Base-by-base conservation (phyloP, 139 green algal species). In the Tetratostichococcus sp. region DNA sequence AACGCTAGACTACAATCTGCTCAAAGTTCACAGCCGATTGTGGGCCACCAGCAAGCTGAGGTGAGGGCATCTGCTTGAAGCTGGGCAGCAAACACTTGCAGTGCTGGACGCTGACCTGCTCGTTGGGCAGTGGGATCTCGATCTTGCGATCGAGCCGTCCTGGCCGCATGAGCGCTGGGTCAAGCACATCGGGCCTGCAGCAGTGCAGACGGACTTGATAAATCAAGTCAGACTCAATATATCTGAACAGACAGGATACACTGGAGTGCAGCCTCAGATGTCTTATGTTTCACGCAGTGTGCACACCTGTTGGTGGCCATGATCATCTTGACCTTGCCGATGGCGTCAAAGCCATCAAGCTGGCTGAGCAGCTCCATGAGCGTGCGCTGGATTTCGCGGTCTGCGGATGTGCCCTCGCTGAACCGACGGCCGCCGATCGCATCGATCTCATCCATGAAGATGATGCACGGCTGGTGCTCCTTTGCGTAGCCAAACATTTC, bases 401-500 rank as follows among this genome's bases (percentile, higher is more conserved):
- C 96, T 3, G 96, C 96, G 30, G 78, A 92, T 68, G 96, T 99
- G 73, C 96, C 95, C 83, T 99, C 96, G 76, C 86, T 96, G 86
- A 98, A 98, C 34, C 96, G 85, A 62, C 92, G 84, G 14, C 95
- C 96, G 17, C 96, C 96, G 79, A 99, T 99, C 75, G 96, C 96
- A 80, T 99, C 96, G 67, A 99, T 95, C 83, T 98, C 93, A 68
- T 99, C 96, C 96, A 99, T 98, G 88, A 99, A 99, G 75, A 99
- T 98, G 83, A 99, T 97, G 81, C 94, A 98, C 25, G 96, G 96
- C 89, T 99, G 91, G 85, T 98, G 94, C 73, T 97, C 95, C 22
- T 86, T 79, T 1, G 95, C 95, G 73, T 98, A 96, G 43, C 89
- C 93, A 84, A 99, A 99, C 96, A 99, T 98, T 85, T 99, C 96